Conservation (phyloP, 805 yeast species). For the Zygosaccharomyces rouxii region DNA sequence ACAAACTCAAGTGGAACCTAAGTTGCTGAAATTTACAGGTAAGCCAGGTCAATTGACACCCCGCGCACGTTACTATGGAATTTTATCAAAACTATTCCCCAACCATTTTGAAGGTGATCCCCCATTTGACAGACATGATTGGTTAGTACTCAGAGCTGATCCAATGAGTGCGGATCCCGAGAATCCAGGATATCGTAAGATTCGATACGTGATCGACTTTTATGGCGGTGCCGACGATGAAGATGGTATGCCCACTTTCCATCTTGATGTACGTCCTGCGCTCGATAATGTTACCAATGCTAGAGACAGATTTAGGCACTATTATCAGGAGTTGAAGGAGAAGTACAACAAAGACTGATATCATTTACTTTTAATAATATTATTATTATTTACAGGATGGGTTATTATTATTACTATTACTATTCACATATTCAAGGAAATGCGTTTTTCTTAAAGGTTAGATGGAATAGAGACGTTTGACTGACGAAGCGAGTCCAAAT, state of each 20-base stretch:
- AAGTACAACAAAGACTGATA: neutral
- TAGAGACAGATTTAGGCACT: constrained; percentile 62
- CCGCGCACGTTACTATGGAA: constrained; percentile 66
- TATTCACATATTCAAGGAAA: neutral
- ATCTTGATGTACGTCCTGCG: constrained; percentile 94
- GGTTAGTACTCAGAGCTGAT: constrained; percentile 81
- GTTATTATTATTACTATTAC: neutral
- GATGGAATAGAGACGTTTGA: constrained; percentile 14
- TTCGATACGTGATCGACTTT: constrained; percentile 92
- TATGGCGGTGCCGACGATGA: constrained; percentile 92
- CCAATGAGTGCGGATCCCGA: constrained; percentile 34
- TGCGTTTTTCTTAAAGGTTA: neutral
- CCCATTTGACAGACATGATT: constrained; percentile 97
- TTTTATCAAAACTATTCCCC: constrained; percentile 69
- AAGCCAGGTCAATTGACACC: constrained; percentile 87
- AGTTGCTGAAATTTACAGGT: constrained; percentile 83
- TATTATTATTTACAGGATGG: constrained; percentile 3
- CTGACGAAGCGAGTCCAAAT: constrained; percentile 15
- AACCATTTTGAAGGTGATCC: constrained; percentile 65
- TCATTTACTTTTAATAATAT: neutral
- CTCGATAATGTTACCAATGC: constrained; percentile 63
- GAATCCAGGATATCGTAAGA: constrained; percentile 52
- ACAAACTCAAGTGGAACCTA: constrained; percentile 56
- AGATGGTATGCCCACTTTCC: constrained; percentile 86
- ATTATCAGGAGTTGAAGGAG: constrained; percentile 33